Percentiles rank a stretch among this genome's conserved stretches.
Evolutionary conservation across 805 yeast genomes (phyloP).

Genomic region (Geotrichum ghanense): DNA sequence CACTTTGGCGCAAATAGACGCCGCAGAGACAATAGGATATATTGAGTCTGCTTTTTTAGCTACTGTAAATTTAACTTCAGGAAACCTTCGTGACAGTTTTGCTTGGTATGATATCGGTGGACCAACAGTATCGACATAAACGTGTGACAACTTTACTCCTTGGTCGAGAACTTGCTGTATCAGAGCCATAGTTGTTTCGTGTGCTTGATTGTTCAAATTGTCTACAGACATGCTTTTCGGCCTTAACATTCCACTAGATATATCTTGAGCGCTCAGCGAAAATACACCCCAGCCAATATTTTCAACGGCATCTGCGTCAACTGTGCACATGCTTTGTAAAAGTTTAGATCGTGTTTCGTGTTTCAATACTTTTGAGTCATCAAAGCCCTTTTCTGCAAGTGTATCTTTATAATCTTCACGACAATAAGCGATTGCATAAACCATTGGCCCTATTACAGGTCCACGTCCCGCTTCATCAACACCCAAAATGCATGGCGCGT

Average conservation of each 20-base stretch:
- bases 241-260: constrained; percentile 77
- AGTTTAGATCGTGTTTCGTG: constrained; percentile 57
- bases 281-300: constrained; percentile 85
- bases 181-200: constrained; percentile 78
- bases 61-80: constrained; percentile 61
- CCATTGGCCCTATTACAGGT: constrained; percentile 97
- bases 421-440: constrained; percentile 80
- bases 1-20: constrained; percentile 92
- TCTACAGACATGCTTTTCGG: constrained; percentile 40
- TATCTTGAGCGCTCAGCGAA: constrained; percentile 76
- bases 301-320: constrained; percentile 32
- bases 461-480: constrained; percentile 99
- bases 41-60: constrained; percentile 91
- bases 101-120: constrained; percentile 79
- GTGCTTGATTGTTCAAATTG: constrained; percentile 92
- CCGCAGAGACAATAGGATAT: constrained; percentile 87
- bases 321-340: constrained; percentile 44
- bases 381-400: constrained; percentile 64
- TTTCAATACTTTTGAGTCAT: constrained; percentile 82
- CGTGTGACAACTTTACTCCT: constrained; percentile 55
- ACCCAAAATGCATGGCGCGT: constrained; percentile 43
- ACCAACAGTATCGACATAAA: constrained; percentile 93
- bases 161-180: constrained; percentile 51
- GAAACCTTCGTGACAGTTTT: constrained; percentile 61
- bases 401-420: constrained; percentile 37